Evolutionary conservation across 1,284 basidiomycete genomes (phyloP).

Genomic region (Ganoderma sinense): DNA sequence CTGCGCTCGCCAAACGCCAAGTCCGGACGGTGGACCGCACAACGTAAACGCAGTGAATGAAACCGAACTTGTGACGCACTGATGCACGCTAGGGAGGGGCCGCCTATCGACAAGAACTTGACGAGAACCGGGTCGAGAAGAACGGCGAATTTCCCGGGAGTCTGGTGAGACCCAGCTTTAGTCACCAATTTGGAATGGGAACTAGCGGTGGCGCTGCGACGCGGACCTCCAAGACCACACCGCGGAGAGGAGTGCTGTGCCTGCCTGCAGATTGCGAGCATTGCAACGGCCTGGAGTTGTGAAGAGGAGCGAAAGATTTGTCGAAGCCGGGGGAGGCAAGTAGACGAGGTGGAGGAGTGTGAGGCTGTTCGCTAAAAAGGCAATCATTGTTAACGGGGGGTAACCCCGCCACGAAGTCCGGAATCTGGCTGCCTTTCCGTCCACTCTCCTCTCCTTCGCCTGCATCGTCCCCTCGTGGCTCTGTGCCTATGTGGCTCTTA

Average conservation of each 20-base stretch:
- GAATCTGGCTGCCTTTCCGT: not conserved
- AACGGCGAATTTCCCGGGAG: not conserved
- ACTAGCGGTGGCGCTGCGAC: not conserved
- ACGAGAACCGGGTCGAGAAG: not conserved
- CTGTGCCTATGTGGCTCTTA: not conserved
- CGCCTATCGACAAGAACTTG: not conserved
- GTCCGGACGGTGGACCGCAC: not conserved
- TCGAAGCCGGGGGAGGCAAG: not conserved
- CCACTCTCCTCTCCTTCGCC: not conserved
- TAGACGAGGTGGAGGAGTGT: not conserved
- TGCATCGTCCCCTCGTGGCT: not conserved
- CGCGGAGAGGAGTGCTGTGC: not conserved
- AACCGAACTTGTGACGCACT: constrained; percentile 10
- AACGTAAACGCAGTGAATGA: not conserved
- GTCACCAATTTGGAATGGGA: not conserved
- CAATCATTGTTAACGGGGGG: constrained; percentile 10
- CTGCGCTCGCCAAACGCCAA: not conserved
- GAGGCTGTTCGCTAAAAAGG: constrained; percentile 8
- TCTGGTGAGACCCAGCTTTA: not conserved
- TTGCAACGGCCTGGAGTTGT: not conserved
- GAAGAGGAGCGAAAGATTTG: constrained; percentile 1
- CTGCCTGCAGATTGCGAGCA: not conserved
- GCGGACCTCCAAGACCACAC: not conserved
- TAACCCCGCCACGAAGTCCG: not conserved
- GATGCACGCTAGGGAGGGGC: not conserved